phyloP scores from a whole-genome alignment of 306 rosid species.

The Medicago lupulina region DNA sequence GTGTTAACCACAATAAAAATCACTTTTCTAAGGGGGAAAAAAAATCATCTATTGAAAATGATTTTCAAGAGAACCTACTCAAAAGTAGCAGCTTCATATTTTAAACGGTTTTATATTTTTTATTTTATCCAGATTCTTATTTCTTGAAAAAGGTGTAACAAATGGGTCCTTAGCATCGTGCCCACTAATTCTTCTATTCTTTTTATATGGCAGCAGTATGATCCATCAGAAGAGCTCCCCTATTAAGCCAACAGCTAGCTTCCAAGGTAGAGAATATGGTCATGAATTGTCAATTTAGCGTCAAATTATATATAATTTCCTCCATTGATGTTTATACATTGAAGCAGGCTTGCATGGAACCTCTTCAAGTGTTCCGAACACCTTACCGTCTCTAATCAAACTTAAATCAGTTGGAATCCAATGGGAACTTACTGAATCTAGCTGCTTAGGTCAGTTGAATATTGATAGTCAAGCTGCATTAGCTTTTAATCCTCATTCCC shows the following conservation, averaged over 20 bases:
- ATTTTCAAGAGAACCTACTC: no score
- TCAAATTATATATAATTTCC: background rate
- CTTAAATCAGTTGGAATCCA: slow-evolving; percentile 38
- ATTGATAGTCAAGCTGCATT: slow-evolving; percentile 44
- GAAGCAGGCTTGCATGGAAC: slow-evolving; percentile 45
- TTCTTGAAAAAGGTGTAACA: background rate
- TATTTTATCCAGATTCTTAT: no score
- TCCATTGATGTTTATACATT: slow-evolving; percentile 21
- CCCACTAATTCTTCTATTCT: no score
- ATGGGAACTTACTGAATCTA: slow-evolving; percentile 44
- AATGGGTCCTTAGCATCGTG: background rate
- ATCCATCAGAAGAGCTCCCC: slow-evolving; percentile 36
- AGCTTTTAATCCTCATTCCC: slow-evolving; percentile 57
- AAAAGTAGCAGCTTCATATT: no score
- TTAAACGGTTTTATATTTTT: no score
- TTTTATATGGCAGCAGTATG: slow-evolving; percentile 30
- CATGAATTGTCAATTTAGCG: slow-evolving; percentile 28
- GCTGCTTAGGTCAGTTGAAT: slow-evolving; percentile 38
- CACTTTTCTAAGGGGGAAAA: no score
- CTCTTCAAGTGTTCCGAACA: slow-evolving; percentile 57
- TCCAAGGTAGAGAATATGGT: slow-evolving; percentile 36
- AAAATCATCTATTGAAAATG: no score
- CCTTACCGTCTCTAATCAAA: slow-evolving; percentile 33
- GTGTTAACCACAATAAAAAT: no score
- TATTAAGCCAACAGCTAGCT: slow-evolving; percentile 35